A percentile compares a stretch with the other conserved stretches of the same genome.
Evolutionary conservation across 192 early-diverging fungal species (phyloP).

Genomic region (Neocallimastix lanati): DNA sequence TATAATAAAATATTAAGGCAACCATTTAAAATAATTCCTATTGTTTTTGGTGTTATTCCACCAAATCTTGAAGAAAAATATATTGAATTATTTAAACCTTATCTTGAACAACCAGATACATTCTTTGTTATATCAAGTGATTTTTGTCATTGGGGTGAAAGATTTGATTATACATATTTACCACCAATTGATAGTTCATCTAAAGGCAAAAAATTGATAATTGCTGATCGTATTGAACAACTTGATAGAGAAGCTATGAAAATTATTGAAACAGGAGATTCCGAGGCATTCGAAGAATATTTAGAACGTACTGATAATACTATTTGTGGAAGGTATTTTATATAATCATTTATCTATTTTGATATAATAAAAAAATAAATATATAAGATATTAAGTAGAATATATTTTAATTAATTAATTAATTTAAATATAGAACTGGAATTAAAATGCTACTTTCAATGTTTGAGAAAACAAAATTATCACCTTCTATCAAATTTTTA

Average conservation of each 20-base stretch:
- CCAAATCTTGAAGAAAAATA: slow-evolving; percentile 38
- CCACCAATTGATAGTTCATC: not conserved
- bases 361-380: too few relatives aligned
- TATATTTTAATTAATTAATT: too few relatives aligned
- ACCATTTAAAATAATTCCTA: slow-evolving; percentile 62
- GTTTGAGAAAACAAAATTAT: not conserved
- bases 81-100: slow-evolving; percentile 54
- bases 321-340: slow-evolving; percentile 66
- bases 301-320: slow-evolving; percentile 67
- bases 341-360: too few relatives aligned
- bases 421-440: slow-evolving; percentile 2
- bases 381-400: too few relatives aligned
- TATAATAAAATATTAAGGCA: slow-evolving; percentile 13
- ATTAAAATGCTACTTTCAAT: not conserved
- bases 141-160: slow-evolving; percentile 91
- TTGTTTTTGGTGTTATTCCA: slow-evolving; percentile 64
- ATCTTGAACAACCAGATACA: slow-evolving; percentile 45
- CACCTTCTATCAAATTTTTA: slow-evolving; percentile 36
- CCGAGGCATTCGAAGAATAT: slow-evolving; percentile 46
- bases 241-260: slow-evolving; percentile 73
- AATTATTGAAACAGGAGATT: slow-evolving; percentile 41
- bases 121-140: slow-evolving; percentile 91
- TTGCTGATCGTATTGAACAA: slow-evolving; percentile 55
- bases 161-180: slow-evolving; percentile 69
- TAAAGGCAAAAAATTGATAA: slow-evolving; percentile 16